Evolutionary conservation across 1,284 basidiomycete species (phyloP).

Genomic region (Neolentinus lepideus): DNA sequence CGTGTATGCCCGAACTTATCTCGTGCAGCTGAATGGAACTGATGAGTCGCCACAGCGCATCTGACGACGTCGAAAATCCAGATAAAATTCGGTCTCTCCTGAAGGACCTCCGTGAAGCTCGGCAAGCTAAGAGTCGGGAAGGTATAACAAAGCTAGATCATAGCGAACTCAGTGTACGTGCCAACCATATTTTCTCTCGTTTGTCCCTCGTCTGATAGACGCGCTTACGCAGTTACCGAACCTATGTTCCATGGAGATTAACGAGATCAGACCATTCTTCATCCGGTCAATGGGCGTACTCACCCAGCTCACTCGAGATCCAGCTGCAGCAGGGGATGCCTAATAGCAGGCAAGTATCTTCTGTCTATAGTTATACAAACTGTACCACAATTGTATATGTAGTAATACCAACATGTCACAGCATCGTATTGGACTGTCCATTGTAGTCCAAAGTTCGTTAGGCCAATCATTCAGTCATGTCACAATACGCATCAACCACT

Average conservation of each 20-base stretch:
- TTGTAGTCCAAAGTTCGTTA: slow-evolving; percentile 9
- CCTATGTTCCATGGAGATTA: slow-evolving; percentile 86
- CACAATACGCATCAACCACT: not conserved
- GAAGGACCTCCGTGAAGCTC: slow-evolving; percentile 90
- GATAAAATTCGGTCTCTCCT: slow-evolving; percentile 80
- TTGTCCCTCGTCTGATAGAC: not conserved
- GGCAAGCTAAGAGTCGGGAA: slow-evolving; percentile 88
- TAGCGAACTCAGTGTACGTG: slow-evolving; percentile 70
- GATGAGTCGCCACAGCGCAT: slow-evolving; percentile 50
- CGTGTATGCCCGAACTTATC: slow-evolving; percentile 55
- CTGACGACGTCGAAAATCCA: slow-evolving; percentile 82
- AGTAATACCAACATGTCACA: not conserved
- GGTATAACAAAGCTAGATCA: slow-evolving; percentile 72
- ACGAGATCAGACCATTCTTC: slow-evolving; percentile 88
- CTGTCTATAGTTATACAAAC: not conserved
- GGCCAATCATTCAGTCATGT: not conserved
- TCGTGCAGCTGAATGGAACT: not conserved
- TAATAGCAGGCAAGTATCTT: not conserved
- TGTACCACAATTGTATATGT: too few relatives aligned
- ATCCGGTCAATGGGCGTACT: slow-evolving; percentile 75
- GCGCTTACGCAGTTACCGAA: slow-evolving; percentile 61
- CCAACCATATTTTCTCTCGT: slow-evolving; percentile 4
- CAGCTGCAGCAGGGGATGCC: slow-evolving; percentile 8
- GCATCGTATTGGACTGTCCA: not conserved
- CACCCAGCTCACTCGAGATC: slow-evolving; percentile 33